phyloP scores from a whole-genome alignment of 164 flowering plant genomes.

The Macadamia tetraphylla region DNA sequence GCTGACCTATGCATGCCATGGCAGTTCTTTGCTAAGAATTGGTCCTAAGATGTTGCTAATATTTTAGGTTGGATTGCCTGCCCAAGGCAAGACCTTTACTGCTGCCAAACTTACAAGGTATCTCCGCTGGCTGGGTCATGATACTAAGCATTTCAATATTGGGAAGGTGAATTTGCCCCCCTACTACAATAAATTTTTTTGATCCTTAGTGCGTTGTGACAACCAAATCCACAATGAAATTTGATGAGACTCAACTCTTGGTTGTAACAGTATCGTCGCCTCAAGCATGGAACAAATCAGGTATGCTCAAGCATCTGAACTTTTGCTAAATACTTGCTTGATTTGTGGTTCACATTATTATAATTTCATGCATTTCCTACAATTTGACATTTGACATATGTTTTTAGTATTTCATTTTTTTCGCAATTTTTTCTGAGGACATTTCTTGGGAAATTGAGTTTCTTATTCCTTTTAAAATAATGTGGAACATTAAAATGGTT shows the following conservation, averaged over 20 bases:
- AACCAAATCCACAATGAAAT: background rate
- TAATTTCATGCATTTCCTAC: background rate
- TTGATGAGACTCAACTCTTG: slow-evolving; percentile 2
- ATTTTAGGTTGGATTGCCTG: slow-evolving; percentile 90
- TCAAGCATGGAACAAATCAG: slow-evolving; percentile 93
- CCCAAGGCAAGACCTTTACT: slow-evolving; percentile 97
- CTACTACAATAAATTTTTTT: background rate
- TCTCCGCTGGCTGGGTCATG: slow-evolving; percentile 99
- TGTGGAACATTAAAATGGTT: background rate
- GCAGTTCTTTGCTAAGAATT: background rate
- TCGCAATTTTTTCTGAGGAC: too few species aligned
- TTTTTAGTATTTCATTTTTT: too few species aligned
- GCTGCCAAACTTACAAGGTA: slow-evolving; percentile 95
- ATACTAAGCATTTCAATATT: slow-evolving; percentile 97
- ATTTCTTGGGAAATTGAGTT: background rate
- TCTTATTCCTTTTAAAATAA: background rate
- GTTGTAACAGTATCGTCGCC: slow-evolving; percentile 46
- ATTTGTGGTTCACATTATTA: background rate
- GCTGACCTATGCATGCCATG: background rate
- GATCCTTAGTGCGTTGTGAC: background rate
- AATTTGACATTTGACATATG: too few species aligned
- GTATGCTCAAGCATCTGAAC: slow-evolving; percentile 25
- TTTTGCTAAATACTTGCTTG: background rate
- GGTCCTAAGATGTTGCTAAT: slow-evolving; percentile 4
- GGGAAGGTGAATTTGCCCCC: slow-evolving; percentile 60